Evolutionary conservation across 345 rosid species (phyloP), one percentile per base, ranked within the genome.

Genomic region (Capsella bursapastoris): DNA sequence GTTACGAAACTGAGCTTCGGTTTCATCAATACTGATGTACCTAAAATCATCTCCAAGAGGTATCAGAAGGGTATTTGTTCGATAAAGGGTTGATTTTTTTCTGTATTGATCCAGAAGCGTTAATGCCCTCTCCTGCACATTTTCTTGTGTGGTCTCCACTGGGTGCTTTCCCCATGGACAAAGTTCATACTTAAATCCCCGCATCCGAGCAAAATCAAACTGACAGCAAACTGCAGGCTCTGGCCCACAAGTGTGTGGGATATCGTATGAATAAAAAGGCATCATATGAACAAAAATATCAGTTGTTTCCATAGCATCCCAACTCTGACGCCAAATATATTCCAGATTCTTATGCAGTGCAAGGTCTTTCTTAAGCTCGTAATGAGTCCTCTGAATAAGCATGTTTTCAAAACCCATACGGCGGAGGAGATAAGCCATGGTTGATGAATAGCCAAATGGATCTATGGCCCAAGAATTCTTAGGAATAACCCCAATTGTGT

Each of bases 11-110:
- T 95, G 99, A 52, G 89, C 89, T 80, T 95, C 98, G 29, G 99
- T 94, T 83, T 95, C 99, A 44, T 89, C 96, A 49, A 81, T 60
- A 68, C 80, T 92, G 58, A 90, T 66, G 63, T 81, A 95, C 59
- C 98, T 96, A 78, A 95, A 95, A 86, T 95, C 99, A 83, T 95
- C 98, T 59, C 99, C 99, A 16, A 95, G 99, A 70, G 99, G 98
- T 78, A 95, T 79, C 27, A 95, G 90, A 75, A 95, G 92, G 38
- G 98, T 92, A 81, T 87, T 95, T 8, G 98, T 89, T 65, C 98
- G 81, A 66, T 85, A 95, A 3, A 95, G 85, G 10, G 87, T 86
- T 15, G 98, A 95, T 56, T 95, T 95, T 82, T 95, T 95, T 87
- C 81, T 87, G 81, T 95, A 95, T n/a, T 95, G 99, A 84, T 92